Evolutionary conservation across 768 basidiomycete species (phyloP).

Genomic region (Tulasnella sp.): DNA sequence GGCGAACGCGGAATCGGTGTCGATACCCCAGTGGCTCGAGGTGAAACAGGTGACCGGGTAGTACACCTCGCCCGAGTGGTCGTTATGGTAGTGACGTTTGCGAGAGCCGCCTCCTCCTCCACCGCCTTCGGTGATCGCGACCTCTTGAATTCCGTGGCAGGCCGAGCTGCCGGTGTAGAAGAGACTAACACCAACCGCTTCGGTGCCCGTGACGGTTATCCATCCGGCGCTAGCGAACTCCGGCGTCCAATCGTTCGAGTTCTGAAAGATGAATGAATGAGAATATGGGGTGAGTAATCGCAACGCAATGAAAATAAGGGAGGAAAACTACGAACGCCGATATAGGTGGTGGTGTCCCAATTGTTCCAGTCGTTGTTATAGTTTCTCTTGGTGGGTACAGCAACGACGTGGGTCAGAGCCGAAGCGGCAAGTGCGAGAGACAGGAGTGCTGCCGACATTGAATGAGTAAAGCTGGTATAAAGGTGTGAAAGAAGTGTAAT

Average conservation of each 20-base stretch:
- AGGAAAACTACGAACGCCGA: background rate
- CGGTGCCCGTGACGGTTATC: background rate
- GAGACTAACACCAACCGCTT: background rate
- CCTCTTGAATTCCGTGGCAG: constrained; percentile 1
- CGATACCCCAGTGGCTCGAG: constrained; percentile 7
- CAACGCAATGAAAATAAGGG: background rate
- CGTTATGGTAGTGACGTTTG: background rate
- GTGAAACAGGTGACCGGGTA: too few species aligned
- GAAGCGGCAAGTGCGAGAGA: too few species aligned
- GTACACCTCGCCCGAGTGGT: background rate
- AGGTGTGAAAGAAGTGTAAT: too few species aligned
- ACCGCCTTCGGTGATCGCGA: background rate
- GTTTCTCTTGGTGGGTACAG: too few species aligned
- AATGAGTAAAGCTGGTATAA: too few species aligned
- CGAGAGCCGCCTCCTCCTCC: background rate
- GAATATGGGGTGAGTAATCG: background rate
- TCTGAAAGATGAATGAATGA: background rate
- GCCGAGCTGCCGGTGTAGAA: constrained; percentile 1
- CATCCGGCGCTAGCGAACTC: background rate
- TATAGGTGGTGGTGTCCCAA: too few species aligned
- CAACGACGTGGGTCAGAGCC: too few species aligned
- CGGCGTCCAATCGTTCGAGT: constrained; percentile 1
- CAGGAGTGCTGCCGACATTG: too few species aligned
- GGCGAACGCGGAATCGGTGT: background rate
- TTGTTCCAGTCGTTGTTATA: too few species aligned